Evolutionary conservation across 768 basidiomycete species (phyloP).

Genomic region (Neoboletus magnificus): DNA sequence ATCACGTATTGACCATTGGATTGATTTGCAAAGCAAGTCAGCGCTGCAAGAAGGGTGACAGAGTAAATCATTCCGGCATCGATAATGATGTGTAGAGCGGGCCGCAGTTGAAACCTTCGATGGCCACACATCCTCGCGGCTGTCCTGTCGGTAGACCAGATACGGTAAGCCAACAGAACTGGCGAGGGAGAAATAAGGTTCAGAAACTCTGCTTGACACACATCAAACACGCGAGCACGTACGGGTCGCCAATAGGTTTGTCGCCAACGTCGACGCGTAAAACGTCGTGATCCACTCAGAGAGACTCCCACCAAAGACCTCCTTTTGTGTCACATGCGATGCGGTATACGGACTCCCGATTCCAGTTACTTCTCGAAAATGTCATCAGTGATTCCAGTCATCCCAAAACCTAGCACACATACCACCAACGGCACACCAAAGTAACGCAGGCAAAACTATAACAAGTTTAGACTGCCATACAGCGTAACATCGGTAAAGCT

Average conservation of each 20-base stretch:
- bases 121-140: conserved; percentile 14
- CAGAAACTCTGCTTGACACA: not conserved
- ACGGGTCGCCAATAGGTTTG: conserved; percentile 35
- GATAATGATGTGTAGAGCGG: conserved; percentile 30
- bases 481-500: conserved; percentile 31
- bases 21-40: conserved; percentile 27
- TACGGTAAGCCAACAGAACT: conserved; percentile 31
- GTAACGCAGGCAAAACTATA: conserved; percentile 27
- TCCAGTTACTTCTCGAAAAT: conserved; percentile 15
- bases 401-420: not conserved
- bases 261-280: conserved; percentile 30
- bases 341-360: conserved; percentile 16
- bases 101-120: conserved; percentile 8
- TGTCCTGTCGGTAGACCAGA: conserved; percentile 28
- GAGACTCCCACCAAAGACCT: conserved; percentile 27
- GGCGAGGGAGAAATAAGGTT: not conserved
- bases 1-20: conserved; percentile 35
- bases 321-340: conserved; percentile 1
- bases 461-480: conserved; percentile 31
- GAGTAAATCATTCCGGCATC: conserved; percentile 40
- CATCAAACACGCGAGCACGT: not conserved
- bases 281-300: conserved; percentile 35
- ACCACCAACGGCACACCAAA: conserved; percentile 31
- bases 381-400: not conserved
- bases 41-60: conserved; percentile 30